phyloP scores from a whole-genome alignment of 495 filamentous ascomycete species.

The Chaetomium cochliodes region DNA sequence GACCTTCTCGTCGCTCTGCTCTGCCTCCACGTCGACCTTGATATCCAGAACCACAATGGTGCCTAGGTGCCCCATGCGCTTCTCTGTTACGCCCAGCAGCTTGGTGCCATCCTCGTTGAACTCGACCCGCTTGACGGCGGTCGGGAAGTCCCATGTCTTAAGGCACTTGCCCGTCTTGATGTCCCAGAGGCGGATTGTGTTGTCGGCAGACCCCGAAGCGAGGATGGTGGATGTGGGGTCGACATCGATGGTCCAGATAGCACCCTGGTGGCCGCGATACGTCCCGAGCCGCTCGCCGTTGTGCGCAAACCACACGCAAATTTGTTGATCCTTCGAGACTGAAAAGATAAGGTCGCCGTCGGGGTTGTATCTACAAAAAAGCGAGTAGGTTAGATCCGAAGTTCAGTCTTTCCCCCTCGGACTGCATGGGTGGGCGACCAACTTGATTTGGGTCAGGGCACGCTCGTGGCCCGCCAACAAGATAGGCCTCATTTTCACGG shows the following conservation, averaged over 20 bases:
- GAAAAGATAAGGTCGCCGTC: slow-evolving; percentile 98
- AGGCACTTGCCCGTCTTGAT: slow-evolving; percentile 87
- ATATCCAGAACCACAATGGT: slow-evolving; percentile 91
- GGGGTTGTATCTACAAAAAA: slow-evolving; percentile 68
- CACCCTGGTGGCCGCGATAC: slow-evolving; percentile 94
- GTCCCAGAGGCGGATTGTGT: slow-evolving; percentile 97
- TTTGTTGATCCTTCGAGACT: slow-evolving; percentile 92
- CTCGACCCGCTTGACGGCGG: slow-evolving; percentile 93
- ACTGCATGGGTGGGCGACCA: slow-evolving; percentile 31
- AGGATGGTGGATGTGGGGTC: slow-evolving; percentile 92
- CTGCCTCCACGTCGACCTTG: slow-evolving; percentile 71
- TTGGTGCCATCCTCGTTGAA: slow-evolving; percentile 89
- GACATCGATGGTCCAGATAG: slow-evolving; percentile 97
- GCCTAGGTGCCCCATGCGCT: slow-evolving; percentile 92
- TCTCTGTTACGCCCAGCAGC: slow-evolving; percentile 91
- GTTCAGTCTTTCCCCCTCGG: background rate
- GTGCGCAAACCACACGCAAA: slow-evolving; percentile 91
- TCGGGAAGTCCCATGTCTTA: slow-evolving; percentile 95
- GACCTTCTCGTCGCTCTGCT: slow-evolving; percentile 76
- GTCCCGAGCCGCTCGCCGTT: slow-evolving; percentile 95
- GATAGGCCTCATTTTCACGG: slow-evolving; percentile 82
- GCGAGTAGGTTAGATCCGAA: slow-evolving; percentile 6
- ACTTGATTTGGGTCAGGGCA: slow-evolving; percentile 97
- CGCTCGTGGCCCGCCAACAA: slow-evolving; percentile 96
- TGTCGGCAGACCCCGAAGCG: slow-evolving; percentile 94